These are phyloP conservation scores for Gymnopilus junonius DNA, from an alignment of 768 basidiomycete genomes.

Conservation along the genomic window DNA sequence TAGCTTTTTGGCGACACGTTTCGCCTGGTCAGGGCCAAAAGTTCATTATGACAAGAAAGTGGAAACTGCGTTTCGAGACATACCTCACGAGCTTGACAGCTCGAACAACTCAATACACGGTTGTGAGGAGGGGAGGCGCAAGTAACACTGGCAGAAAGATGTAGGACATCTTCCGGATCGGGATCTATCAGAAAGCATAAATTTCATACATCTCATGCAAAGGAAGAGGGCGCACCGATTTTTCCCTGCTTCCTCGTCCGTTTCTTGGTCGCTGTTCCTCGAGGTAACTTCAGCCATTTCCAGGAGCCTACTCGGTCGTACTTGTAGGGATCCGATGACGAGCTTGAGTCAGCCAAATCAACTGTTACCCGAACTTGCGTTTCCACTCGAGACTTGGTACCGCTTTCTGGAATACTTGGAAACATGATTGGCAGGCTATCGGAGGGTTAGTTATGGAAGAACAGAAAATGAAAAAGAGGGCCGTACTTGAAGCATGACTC, in stretches of 20 bases:
- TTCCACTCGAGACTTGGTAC: constrained; percentile 93
- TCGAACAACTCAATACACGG: constrained; percentile 82
- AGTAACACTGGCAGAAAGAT: constrained; percentile 73
- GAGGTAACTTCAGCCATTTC: constrained; percentile 85
- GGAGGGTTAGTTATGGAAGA: constrained; percentile 17
- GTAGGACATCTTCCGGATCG: constrained; percentile 67
- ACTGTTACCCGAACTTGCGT: constrained; percentile 89
- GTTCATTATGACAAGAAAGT: neutral
- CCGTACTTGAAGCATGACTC: constrained; percentile 80
- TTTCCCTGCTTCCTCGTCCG: constrained; percentile 84
- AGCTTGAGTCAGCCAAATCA: constrained; percentile 73
- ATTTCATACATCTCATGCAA: neutral
- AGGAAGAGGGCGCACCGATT: constrained; percentile 55
- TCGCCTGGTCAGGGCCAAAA: constrained; percentile 55
- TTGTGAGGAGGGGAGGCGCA: constrained; percentile 82
- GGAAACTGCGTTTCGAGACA: constrained; percentile 17
- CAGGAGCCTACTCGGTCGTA: constrained; percentile 88
- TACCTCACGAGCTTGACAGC: constrained; percentile 88
- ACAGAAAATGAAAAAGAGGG: constrained; percentile 6
- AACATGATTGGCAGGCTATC: constrained; percentile 79
- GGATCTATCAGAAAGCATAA: constrained; percentile 52
- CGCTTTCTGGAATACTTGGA: constrained; percentile 80
- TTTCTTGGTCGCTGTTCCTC: constrained; percentile 82
- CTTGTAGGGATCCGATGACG: constrained; percentile 60
- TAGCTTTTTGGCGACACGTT: constrained; percentile 88